Conservation (phyloP, 2,329 filamentous ascomycete genomes). For the Fusarium zealandicum region DNA sequence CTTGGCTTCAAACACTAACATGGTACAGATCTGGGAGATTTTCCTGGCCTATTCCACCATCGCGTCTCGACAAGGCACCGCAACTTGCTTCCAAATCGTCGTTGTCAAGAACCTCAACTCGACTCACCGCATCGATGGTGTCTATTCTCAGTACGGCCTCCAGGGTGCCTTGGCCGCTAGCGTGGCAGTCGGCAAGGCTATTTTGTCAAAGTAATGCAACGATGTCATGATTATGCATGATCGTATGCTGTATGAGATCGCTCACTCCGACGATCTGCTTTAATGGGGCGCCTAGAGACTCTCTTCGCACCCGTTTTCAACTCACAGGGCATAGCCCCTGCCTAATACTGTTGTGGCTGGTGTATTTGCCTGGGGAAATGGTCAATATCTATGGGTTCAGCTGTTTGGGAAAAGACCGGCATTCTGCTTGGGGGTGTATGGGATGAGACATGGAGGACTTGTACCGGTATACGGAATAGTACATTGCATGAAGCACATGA, state of each 20-base stretch:
- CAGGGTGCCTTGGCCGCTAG: slow-evolving; percentile 61
- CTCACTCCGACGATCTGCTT: no score
- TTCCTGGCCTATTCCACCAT: slow-evolving; percentile 90
- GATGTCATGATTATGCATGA: slow-evolving; percentile 2
- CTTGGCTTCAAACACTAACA: slow-evolving; percentile 27
- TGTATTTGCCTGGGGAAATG: neutral
- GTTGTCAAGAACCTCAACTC: slow-evolving; percentile 91
- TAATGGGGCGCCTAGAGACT: neutral
- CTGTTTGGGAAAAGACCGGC: neutral
- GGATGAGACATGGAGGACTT: neutral
- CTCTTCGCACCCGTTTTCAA: neutral
- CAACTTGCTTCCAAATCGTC: slow-evolving; percentile 87
- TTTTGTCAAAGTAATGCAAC: slow-evolving; percentile 15
- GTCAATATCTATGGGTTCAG: neutral
- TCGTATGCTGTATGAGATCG: no score
- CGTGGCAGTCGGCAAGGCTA: slow-evolving; percentile 40
- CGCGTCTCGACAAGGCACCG: slow-evolving; percentile 80
- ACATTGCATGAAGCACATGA: neutral
- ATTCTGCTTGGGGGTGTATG: neutral
- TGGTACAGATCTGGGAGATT: slow-evolving; percentile 84
- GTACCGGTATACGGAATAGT: slow-evolving; percentile 1
- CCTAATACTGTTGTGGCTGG: neutral
- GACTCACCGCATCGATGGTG: slow-evolving; percentile 80
- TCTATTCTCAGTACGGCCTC: slow-evolving; percentile 73
- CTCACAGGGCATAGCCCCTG: neutral